Evolutionary conservation across 495 filamentous ascomycete species (phyloP).

Genomic region (Rhizodiscina lignyota): DNA sequence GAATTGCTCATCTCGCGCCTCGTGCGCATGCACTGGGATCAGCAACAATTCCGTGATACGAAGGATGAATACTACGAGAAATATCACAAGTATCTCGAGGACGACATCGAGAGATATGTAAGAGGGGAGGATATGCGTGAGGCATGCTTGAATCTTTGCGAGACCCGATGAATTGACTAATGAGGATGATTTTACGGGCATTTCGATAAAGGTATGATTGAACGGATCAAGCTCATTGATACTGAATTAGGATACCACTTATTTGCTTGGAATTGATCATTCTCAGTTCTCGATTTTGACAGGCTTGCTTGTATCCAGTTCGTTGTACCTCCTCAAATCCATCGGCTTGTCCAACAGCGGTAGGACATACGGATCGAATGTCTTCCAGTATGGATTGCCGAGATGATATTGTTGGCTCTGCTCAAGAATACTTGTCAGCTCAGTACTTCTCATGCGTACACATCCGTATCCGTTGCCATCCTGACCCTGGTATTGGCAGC

Average conservation of each 20-base stretch:
- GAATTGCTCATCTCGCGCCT: conserved; percentile 24
- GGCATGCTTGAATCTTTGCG: conserved; percentile 17
- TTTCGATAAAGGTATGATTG: no score
- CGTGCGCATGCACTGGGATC: conserved; percentile 24
- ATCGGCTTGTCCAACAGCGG: conserved; percentile 47
- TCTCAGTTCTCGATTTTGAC: no score
- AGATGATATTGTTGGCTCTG: conserved; percentile 46
- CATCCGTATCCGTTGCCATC: no score
- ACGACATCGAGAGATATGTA: conserved; percentile 20
- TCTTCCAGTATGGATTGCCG: conserved; percentile 54
- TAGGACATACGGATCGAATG: conserved; percentile 48
- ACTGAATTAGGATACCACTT: no score
- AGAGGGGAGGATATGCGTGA: conserved; percentile 19
- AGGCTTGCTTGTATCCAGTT: conserved; percentile 34
- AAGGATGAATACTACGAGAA: conserved; percentile 22
- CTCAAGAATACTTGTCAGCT: conserved; percentile 9
- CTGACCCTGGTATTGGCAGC: conserved; percentile 2
- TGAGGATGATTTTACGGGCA: no score
- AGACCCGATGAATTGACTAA: no score
- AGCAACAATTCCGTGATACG: conserved; percentile 17
- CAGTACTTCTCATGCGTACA: no score
- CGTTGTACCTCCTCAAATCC: conserved; percentile 45
- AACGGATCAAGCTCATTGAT: no score
- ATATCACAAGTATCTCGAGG: conserved; percentile 16
- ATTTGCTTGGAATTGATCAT: no score